Percentiles rank a stretch among this genome's conserved stretches.
These are phyloP conservation scores for Verticillium longisporum DNA, from an alignment of 2,329 filamentous ascomycete species.

Conservation along the genomic window DNA sequence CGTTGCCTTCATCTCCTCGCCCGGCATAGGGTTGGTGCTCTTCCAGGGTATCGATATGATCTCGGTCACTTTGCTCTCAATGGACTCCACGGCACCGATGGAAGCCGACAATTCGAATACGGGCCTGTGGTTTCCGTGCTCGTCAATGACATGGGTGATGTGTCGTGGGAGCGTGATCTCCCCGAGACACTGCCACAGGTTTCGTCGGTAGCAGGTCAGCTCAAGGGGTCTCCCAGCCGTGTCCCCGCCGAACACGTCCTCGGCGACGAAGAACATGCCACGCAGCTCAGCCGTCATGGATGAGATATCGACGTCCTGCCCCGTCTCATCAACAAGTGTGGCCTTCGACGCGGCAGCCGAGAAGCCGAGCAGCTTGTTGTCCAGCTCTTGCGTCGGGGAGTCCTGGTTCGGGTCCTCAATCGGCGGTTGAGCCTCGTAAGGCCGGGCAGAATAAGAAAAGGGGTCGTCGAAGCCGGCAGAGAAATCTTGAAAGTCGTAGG, in stretches of 20 bases:
- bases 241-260: constrained; percentile 66
- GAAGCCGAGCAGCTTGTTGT: constrained; percentile 71
- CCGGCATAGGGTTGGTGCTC: constrained; percentile 52
- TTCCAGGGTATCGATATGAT: constrained; percentile 98
- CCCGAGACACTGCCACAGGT: constrained; percentile 91
- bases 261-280: constrained; percentile 84
- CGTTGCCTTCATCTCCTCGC: constrained; percentile 41
- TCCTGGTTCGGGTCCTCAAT: constrained; percentile 37
- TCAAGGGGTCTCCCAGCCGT: constrained; percentile 59
- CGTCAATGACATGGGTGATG: constrained; percentile 60
- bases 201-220: constrained; percentile 89
- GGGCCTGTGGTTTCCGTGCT: constrained; percentile 71
- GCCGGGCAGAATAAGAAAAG: constrained; percentile 49
- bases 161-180: constrained; percentile 72
- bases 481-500: constrained; percentile 55
- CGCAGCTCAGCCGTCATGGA: constrained; percentile 69
- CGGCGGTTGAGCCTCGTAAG: constrained; percentile 36
- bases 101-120: constrained; percentile 73
- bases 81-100: constrained; percentile 82
- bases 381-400: constrained; percentile 49
- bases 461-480: constrained; percentile 60
- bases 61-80: constrained; percentile 85
- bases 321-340: constrained; percentile 59
- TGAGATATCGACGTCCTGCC: constrained; percentile 51
- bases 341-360: constrained; percentile 54